A percentile compares a stretch with the other conserved stretches of the same genome.
phyloP scores from a whole-genome alignment of 352 stramenopile species.

The Phytophthora cactorum region DNA sequence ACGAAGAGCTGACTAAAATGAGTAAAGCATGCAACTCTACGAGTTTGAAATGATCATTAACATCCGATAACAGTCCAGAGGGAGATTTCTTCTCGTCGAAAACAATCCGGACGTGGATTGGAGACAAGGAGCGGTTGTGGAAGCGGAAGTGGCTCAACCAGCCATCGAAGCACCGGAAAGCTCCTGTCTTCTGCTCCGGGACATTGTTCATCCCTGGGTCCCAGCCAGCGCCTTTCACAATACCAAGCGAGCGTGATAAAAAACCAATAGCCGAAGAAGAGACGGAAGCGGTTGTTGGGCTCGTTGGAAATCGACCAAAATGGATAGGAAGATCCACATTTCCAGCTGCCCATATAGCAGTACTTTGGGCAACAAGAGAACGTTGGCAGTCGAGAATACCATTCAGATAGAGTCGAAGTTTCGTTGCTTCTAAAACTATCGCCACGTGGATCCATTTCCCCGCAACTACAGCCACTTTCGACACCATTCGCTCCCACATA shows the following conservation, averaged over 20 bases:
- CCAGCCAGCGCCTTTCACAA: conserved; percentile 22
- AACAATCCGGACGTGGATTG: conserved; percentile 93
- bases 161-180: conserved; percentile 76
- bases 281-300: not conserved
- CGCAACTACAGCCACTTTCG: conserved; percentile 71
- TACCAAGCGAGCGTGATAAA: conserved; percentile 29
- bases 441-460: conserved; percentile 88
- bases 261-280: conserved; percentile 24
- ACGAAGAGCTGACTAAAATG: conserved; percentile 52
- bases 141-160: conserved; percentile 88
- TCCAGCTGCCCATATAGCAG: conserved; percentile 32
- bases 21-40: conserved; percentile 54
- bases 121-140: conserved; percentile 89
- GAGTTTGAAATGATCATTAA: conserved; percentile 17
- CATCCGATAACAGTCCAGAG: not conserved
- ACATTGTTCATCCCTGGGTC: conserved; percentile 19
- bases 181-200: conserved; percentile 1
- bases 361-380: conserved; percentile 47
- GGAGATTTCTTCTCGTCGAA: conserved; percentile 77
- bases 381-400: conserved; percentile 87
- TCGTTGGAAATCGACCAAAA: conserved; percentile 48
- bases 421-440: conserved; percentile 84
- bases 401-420: conserved; percentile 92
- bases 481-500: conserved; percentile 70
- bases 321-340: conserved; percentile 58